Evolutionary conservation across 2,329 filamentous ascomycete genomes (phyloP).

Genomic region (Colletotrichum costaricense): DNA sequence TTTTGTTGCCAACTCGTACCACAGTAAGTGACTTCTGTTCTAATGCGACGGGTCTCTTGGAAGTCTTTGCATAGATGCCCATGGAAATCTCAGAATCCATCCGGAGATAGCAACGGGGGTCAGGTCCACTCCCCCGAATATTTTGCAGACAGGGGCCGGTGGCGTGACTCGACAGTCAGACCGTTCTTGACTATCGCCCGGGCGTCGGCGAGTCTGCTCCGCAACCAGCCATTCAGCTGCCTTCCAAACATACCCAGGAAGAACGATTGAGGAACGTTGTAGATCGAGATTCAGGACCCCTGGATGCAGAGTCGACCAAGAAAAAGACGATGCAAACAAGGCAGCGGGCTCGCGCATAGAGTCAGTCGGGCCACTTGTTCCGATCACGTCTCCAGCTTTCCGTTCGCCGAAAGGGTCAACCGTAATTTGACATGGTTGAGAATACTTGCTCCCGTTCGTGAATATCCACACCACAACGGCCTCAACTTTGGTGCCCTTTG

Average conservation of each 20-base stretch:
- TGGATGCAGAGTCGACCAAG: neutral
- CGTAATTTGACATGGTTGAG: neutral
- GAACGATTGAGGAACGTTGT: constrained; percentile 4
- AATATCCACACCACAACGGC: neutral
- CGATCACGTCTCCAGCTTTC: neutral
- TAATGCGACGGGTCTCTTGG: neutral
- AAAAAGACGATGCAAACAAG: constrained; percentile 7
- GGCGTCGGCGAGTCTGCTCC: constrained; percentile 7
- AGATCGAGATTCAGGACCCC: constrained; percentile 15
- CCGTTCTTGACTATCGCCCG: constrained; percentile 8
- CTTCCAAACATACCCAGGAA: neutral
- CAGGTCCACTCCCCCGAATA: neutral
- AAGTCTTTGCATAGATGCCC: constrained; percentile 14
- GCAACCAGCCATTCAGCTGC: constrained; percentile 18
- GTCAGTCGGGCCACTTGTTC: neutral
- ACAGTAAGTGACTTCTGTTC: neutral
- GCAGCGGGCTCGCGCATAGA: constrained; percentile 11
- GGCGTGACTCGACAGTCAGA: constrained; percentile 20
- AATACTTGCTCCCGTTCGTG: neutral
- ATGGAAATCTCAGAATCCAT: constrained; percentile 17
- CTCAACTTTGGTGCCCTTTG: neutral
- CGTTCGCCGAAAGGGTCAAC: neutral
- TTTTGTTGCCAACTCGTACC: neutral
- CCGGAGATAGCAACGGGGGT: constrained; percentile 20
- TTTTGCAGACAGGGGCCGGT: constrained; percentile 25